A percentile compares a stretch with the other conserved stretches of the same genome.
These are phyloP conservation scores for Albizia julibrissin DNA, from an alignment of 306 rosid species.

Conservation along the genomic window DNA sequence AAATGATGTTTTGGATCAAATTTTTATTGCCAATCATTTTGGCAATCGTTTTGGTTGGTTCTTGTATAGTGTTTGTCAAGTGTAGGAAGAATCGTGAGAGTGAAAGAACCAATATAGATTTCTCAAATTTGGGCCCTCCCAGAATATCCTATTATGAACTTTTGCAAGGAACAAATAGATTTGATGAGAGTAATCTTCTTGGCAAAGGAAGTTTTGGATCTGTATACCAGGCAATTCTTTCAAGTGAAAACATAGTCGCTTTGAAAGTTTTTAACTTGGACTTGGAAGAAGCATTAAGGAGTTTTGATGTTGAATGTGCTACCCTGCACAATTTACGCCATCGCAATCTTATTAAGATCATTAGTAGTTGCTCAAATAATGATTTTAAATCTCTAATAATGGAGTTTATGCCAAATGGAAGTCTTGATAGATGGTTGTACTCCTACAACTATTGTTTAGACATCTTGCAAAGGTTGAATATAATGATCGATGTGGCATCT, in stretches of 20 bases:
- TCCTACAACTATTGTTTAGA: background rate
- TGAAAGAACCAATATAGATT: no score
- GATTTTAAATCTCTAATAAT: background rate
- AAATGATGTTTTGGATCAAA: background rate
- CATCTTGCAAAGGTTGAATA: background rate
- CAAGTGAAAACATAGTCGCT: no score
- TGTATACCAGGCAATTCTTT: no score
- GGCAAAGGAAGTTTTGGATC: no score
- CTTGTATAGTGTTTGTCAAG: background rate
- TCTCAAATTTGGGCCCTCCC: no score
- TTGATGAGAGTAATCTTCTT: no score
- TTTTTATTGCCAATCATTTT: background rate
- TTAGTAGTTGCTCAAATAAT: background rate
- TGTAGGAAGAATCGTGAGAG: background rate
- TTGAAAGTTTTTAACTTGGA: background rate
- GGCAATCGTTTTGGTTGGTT: background rate
- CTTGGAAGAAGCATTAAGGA: background rate
- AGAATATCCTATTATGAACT: background rate
- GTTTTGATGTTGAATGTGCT: background rate
- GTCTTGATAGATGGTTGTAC: background rate
- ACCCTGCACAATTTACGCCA: background rate
- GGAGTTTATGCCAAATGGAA: constrained; percentile 2
- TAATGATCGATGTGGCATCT: constrained; percentile 12
- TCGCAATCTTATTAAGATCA: background rate
- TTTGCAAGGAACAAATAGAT: background rate